Evolutionary conservation across 2,329 filamentous ascomycete genomes (phyloP), one percentile per base, ranked within the genome.

Genomic region (Harringtonia aguacate): DNA sequence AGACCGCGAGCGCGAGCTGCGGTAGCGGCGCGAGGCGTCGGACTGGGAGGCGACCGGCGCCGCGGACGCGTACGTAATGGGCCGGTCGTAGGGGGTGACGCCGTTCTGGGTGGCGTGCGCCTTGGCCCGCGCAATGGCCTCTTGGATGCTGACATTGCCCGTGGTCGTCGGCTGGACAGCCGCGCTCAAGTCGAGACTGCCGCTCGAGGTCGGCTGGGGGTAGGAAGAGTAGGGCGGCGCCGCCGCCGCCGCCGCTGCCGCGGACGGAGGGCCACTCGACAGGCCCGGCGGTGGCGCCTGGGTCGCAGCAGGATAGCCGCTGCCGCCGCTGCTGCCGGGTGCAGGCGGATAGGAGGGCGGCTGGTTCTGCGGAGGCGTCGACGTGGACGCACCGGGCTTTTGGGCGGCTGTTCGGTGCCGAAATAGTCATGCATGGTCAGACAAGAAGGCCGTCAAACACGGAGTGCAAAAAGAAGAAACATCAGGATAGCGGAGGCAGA

Each of bases 91-190:
- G 15, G 73, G 69, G 31, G 73, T 66, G 29, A 87, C 69, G 48
- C 85, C 86, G 58, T 86, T 85, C 59, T 90, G 82, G 27, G 84
- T 79, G 34, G 87, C 86, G 61, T 85, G 86, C 35, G 81, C 84
- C 59, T 85, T 84, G 38, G 86, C 87, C 60, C 88, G 86, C 33
- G 87, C 85, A 54, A 94, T 81, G 39, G 86, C 84, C 60, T 94
- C 86, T 46, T 83, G 77, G 51, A 94, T 81, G 61, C 81, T 90
- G 54, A 94, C 81, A 18, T 83, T 86, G 46, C 87, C 87, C 27
- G 84, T 85, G 58, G 75, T 86, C 44, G 83, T 75, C 5, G 87
- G 86, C 55, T 84, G 84, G 58, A 92, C 86, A 9, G 46, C 44
- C 13, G 77, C 73, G 63, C 82, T 89, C 42, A 94, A 65, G 58